Percentiles rank a stretch among this genome's conserved stretches.
Evolutionary conservation across 2,329 filamentous ascomycete genomes (phyloP).

Genomic region (Pseudogymnoascus verrucosus): DNA sequence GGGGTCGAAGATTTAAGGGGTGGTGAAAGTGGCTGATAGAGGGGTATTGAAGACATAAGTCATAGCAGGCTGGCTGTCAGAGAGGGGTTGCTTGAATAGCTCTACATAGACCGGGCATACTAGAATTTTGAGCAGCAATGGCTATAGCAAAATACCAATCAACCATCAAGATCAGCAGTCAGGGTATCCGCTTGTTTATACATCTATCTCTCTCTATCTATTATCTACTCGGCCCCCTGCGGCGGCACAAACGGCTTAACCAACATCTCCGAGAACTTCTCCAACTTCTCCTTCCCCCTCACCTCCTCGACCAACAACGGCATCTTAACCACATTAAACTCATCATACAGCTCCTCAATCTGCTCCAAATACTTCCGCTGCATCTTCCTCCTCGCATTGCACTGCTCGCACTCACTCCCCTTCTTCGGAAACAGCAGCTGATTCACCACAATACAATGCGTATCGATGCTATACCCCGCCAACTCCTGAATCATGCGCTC

Average conservation of each 20-base stretch:
- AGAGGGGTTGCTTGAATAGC: neutral
- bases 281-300: constrained; percentile 85
- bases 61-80: neutral
- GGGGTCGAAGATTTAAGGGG: neutral
- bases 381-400: constrained; percentile 91
- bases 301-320: constrained; percentile 93
- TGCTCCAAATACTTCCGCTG: constrained; percentile 99
- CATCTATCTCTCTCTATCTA: neutral
- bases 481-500: constrained; percentile 99
- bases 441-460: constrained; percentile 95
- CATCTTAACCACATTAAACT: constrained; percentile 99
- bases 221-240: constrained; percentile 25
- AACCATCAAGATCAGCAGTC: neutral
- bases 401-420: constrained; percentile 85
- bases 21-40: neutral
- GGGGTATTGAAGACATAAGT: neutral
- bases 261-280: constrained; percentile 83
- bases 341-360: constrained; percentile 96
- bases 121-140: neutral
- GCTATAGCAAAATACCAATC: neutral
- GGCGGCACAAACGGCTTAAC: constrained; percentile 68
- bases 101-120: neutral
- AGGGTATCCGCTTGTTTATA: constrained; percentile 9
- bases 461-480: constrained; percentile 87
- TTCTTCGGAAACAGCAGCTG: constrained; percentile 89